Base-by-base conservation (phyloP, 352 stramenopile genomes). In the Globisporangium mamillatum region DNA sequence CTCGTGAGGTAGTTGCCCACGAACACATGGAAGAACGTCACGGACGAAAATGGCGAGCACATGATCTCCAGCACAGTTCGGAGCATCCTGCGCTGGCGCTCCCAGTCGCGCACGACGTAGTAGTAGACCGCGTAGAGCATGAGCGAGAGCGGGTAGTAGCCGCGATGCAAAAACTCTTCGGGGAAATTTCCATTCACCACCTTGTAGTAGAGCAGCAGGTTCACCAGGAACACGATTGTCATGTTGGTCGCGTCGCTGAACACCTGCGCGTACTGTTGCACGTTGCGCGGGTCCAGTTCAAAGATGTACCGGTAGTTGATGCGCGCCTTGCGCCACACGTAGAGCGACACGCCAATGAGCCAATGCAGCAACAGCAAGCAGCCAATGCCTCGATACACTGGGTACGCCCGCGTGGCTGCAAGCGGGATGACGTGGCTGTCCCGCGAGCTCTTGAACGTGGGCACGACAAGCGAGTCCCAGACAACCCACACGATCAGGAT, bases 131-230 rank as follows among this genome's bases (percentile, higher is more conserved):
- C 94, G 75, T 98, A 99, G 0, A 98, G 34, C 32, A 98, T 94
- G 27, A 99, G 83, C 38, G 89, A 72, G 9, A 98, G 73, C 41
- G 97, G 95, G 77, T 98, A 98, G 61, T 95, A 97, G 32, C 95
- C 94, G 58, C 90, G 80, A 56, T 91, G 84, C 14, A 92, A 67
- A 16, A 96, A 72, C 48, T 90, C 77, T 58, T 96, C 88, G 0
- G 88, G 88, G 34, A 96, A 96, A 64, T 93, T 89, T 0, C 78
- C 81, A 59, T 96, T 96, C 72, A 93, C 85, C 24, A 97, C 92
- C 82, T 99, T 99, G 90, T 99, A 99, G 75, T 99, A 99, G 25
- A 98, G 78, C 61, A 99, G 82, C 78, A 98, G 91, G 64, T 95
- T 93, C 12, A 97, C 71, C 10, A 99, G 75, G 73, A 97, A 99